phyloP scores from a whole-genome alignment of 139 green algal genomes.

The Asterochloris sp. region DNA sequence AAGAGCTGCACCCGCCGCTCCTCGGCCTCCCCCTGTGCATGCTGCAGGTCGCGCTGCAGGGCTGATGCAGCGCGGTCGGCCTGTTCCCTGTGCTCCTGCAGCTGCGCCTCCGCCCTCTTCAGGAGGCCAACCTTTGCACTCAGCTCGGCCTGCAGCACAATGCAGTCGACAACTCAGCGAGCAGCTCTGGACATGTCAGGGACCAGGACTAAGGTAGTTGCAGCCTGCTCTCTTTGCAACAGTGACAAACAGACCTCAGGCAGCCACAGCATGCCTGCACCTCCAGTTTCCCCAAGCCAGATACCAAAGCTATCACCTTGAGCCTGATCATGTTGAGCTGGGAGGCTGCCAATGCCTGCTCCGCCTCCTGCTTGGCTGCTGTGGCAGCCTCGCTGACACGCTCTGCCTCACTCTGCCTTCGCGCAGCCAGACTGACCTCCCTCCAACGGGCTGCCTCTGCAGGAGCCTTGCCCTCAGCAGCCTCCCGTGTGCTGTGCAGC shows the following conservation, averaged over 20 bases:
- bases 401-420: constrained; percentile 9
- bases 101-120: too few relatives aligned
- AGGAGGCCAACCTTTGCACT: too few relatives aligned
- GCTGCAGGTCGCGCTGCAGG: not conserved
- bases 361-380: constrained; percentile 10
- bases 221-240: too few relatives aligned
- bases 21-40: constrained; percentile 30
- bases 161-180: too few relatives aligned
- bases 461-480: not conserved
- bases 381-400: not conserved
- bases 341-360: not conserved
- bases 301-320: constrained; percentile 10
- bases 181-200: too few relatives aligned
- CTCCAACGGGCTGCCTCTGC: not conserved
- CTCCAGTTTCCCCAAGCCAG: too few relatives aligned
- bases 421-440: constrained; percentile 20
- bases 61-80: not conserved
- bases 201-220: too few relatives aligned
- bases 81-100: too few relatives aligned
- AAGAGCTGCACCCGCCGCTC: constrained; percentile 41
- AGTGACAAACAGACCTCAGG: too few relatives aligned
- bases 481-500: not conserved
- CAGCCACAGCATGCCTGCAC: too few relatives aligned
- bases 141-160: too few relatives aligned
- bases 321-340: constrained; percentile 8